Evolutionary conservation across 108 stramenopile species (phyloP).

Genomic region (Poteriospumella lacustris): DNA sequence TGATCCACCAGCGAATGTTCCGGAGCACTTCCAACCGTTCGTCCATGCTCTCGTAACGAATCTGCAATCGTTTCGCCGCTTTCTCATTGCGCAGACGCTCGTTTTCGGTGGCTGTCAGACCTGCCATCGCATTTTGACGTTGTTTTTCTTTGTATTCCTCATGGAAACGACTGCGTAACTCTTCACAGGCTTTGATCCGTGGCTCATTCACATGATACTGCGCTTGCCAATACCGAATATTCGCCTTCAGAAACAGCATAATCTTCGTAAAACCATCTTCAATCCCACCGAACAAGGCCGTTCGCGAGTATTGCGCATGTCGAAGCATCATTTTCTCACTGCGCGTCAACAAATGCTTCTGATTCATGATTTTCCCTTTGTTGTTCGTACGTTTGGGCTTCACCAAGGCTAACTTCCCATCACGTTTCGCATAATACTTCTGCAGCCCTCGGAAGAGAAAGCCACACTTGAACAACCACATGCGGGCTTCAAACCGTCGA

Average conservation of each 20-base stretch:
- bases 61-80: no score
- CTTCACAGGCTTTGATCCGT: not conserved
- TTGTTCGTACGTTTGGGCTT: no score
- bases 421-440: not conserved
- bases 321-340: no score
- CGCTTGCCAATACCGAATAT: not conserved
- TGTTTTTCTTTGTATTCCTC: not conserved
- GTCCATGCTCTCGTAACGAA: not conserved
- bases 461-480: not conserved
- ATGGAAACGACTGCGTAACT: not conserved
- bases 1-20: conserved; percentile 10
- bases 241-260: not conserved
- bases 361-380: no score
- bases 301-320: no score
- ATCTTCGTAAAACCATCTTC: no score
- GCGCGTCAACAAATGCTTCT: no score
- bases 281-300: no score
- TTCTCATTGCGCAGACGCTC: no score
- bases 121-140: not conserved
- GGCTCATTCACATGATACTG: not conserved
- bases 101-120: not conserved
- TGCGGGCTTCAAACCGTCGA: not conserved
- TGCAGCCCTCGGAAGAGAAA: not conserved
- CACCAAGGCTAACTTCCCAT: no score
- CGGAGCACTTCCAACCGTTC: not conserved